Evolutionary conservation across 169 alveolate genomes (phyloP).

Genomic region (Cryptosporidium muris): DNA sequence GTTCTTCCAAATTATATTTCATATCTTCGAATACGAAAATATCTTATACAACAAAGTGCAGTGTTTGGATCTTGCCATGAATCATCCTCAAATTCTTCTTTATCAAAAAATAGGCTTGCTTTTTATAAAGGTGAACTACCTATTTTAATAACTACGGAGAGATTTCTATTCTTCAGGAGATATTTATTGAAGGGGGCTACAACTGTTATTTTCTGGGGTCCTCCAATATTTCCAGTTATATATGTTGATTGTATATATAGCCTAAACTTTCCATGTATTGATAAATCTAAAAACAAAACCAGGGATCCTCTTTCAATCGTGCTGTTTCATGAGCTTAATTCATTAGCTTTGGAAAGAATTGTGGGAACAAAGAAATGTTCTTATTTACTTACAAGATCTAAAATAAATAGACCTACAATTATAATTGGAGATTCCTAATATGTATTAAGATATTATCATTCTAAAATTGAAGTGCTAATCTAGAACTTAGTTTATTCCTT

Average conservation of each 20-base stretch:
- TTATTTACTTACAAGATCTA: conserved; percentile 23
- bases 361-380: conserved; percentile 64
- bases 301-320: conserved; percentile 24
- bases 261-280: conserved; percentile 28
- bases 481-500: too few relatives aligned
- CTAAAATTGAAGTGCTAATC: neutral
- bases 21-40: conserved; percentile 37
- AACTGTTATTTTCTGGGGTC: conserved; percentile 73
- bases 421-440: neutral
- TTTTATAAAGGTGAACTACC: conserved; percentile 70
- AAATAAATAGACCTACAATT: conserved; percentile 18
- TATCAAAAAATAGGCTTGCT: conserved; percentile 66
- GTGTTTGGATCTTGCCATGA: conserved; percentile 65
- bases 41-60: conserved; percentile 63
- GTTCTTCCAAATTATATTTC: conserved; percentile 50
- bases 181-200: conserved; percentile 79
- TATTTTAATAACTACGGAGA: conserved; percentile 75
- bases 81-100: conserved; percentile 51
- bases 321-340: conserved; percentile 49
- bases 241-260: conserved; percentile 70
- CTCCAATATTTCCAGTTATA: conserved; percentile 78
- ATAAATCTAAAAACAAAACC: neutral
- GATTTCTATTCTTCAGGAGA: conserved; percentile 79
- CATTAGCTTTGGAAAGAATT: conserved; percentile 66
- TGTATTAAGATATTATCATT: neutral